phyloP scores from a whole-genome alignment of 768 basidiomycete genomes.

The Amanita pallidorosea region DNA sequence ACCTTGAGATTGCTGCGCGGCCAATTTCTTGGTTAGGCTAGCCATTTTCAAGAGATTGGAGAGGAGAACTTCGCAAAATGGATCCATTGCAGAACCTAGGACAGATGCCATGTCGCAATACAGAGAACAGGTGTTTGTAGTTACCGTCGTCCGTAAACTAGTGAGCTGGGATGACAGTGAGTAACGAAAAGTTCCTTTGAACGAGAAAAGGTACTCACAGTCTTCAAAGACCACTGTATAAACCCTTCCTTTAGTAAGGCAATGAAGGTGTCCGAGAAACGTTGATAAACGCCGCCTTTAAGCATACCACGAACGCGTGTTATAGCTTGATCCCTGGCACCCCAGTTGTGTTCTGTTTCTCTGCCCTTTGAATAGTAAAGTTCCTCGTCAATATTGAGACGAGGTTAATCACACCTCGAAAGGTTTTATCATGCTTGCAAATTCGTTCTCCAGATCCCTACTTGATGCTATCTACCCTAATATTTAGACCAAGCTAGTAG shows the following conservation, averaged over 20 bases:
- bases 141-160: slow-evolving; percentile 87
- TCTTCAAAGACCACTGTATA: slow-evolving; percentile 75
- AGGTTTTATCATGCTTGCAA: slow-evolving; percentile 61
- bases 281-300: slow-evolving; percentile 68
- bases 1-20: slow-evolving; percentile 76
- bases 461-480: slow-evolving; percentile 66
- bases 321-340: slow-evolving; percentile 65
- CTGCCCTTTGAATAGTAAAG: slow-evolving; percentile 52
- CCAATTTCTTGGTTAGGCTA: slow-evolving; percentile 86
- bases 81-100: slow-evolving; percentile 64
- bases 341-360: slow-evolving; percentile 97
- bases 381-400: neutral
- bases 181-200: neutral
- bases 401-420: slow-evolving; percentile 55
- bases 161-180: slow-evolving; percentile 40
- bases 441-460: slow-evolving; percentile 80
- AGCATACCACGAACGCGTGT: slow-evolving; percentile 82
- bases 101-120: slow-evolving; percentile 63
- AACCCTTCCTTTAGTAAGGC: slow-evolving; percentile 66
- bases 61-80: slow-evolving; percentile 66
- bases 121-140: slow-evolving; percentile 65
- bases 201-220: slow-evolving; percentile 37
- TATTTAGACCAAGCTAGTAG: neutral
- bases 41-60: slow-evolving; percentile 79
- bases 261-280: slow-evolving; percentile 69